These are phyloP conservation scores for Dichotomopilus funicola DNA, from an alignment of 2,329 filamentous ascomycete species.

Conservation along the genomic window DNA sequence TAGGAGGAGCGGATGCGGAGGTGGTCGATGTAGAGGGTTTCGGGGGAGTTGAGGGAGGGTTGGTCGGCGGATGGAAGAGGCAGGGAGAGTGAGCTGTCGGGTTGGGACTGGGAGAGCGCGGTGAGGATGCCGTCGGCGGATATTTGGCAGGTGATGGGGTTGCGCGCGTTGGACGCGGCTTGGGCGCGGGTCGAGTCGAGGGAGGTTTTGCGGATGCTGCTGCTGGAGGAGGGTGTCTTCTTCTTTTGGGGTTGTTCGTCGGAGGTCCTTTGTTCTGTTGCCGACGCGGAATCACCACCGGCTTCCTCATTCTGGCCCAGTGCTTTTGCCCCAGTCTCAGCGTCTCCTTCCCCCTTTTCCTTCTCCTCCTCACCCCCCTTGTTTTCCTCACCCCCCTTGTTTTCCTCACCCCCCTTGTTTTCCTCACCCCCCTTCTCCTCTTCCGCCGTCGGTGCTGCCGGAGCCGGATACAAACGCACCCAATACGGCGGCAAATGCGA, in stretches of 20 bases:
- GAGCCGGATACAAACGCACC: constrained; percentile 41
- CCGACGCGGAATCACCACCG: background rate
- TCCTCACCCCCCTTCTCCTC: background rate
- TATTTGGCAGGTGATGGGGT: constrained; percentile 38
- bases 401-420: background rate
- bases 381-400: background rate
- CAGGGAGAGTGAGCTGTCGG: constrained; percentile 4
- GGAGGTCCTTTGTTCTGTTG: background rate
- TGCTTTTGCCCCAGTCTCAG: too few relatives aligned
- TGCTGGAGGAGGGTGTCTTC: background rate
- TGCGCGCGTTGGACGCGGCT: constrained; percentile 22
- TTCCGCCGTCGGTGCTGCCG: background rate
- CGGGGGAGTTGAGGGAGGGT: constrained; percentile 20
- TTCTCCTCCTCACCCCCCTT: background rate
- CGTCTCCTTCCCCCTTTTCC: background rate
- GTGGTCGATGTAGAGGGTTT: constrained; percentile 42
- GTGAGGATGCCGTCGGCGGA: constrained; percentile 40
- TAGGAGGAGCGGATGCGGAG: constrained; percentile 30
- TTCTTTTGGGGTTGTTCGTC: background rate
- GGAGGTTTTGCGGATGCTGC: constrained; percentile 25
- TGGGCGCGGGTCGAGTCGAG: constrained; percentile 33
- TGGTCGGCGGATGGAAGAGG: too few relatives aligned
- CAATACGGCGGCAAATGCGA: constrained; percentile 54
- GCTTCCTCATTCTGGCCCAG: too few relatives aligned
- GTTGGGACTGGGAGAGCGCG: constrained; percentile 34